Evolutionary conservation across 179 eudicot species (phyloP).

Genomic region (Beta macrorhiza): DNA sequence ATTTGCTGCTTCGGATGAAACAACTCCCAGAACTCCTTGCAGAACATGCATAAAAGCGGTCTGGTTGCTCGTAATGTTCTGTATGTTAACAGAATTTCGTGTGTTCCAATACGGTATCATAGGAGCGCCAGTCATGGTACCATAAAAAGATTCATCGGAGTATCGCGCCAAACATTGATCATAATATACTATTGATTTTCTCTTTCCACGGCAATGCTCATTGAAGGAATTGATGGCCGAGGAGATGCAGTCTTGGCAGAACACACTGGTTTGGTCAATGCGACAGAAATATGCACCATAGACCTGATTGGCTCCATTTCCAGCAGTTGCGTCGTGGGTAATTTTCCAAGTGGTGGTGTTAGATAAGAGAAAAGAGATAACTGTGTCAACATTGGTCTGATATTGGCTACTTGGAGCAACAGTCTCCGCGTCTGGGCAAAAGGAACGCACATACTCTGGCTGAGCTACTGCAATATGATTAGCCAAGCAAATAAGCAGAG

Average conservation of each 20-base stretch:
- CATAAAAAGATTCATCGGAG: conserved; percentile 32
- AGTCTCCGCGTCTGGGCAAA: conserved; percentile 17
- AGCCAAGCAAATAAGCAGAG: conserved; percentile 10
- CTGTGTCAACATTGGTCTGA: conserved; percentile 20
- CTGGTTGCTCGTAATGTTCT: conserved; percentile 22
- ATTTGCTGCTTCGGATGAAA: conserved; percentile 18
- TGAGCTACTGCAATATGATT: conserved; percentile 11
- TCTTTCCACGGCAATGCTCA: conserved; percentile 21
- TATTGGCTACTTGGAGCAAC: conserved; percentile 22
- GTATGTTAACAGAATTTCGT: conserved; percentile 23
- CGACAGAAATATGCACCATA: conserved; percentile 31
- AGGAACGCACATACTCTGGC: conserved; percentile 13
- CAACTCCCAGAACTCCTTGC: conserved; percentile 13
- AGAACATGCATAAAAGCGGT: conserved; percentile 25
- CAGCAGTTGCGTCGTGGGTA: conserved; percentile 28
- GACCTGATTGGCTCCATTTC: conserved; percentile 20
- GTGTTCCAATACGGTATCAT: conserved; percentile 32
- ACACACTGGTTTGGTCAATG: conserved; percentile 15
- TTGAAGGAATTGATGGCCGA: conserved; percentile 15
- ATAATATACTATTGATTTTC: conserved; percentile 29
- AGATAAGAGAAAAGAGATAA: conserved; percentile 19
- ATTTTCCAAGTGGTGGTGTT: conserved; percentile 1
- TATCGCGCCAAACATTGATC: conserved; percentile 36
- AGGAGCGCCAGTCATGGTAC: conserved; percentile 29
- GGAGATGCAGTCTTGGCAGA: conserved; percentile 28